Evolutionary conservation across 2,329 filamentous ascomycete genomes (phyloP), one percentile per base, ranked within the genome.

Genomic region (Botrytis medusae): DNA sequence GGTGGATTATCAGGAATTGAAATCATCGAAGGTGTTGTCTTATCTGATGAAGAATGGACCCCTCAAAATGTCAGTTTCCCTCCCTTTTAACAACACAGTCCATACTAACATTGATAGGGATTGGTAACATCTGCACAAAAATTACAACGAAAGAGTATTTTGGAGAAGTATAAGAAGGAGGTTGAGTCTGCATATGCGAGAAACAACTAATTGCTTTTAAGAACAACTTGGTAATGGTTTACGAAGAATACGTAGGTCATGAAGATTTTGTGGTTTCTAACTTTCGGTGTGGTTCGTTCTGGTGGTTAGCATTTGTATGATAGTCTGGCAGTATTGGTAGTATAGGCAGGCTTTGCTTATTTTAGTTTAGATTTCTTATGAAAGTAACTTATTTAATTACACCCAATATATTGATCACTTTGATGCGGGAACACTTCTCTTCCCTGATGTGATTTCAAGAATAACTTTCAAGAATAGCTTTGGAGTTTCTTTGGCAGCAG

Each of bases 1-100:
- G 90, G 89, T 44, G 91, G 92, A 32, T 85, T 97, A 65, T 84
- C 85, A 1, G 85, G 88, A 16, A 90, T 96, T 74, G 93, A 97
- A 85, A 90, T 91, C 75, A 86, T 97, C 59, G 87, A 90, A 44
- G 93, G 91, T 69, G 90, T 95, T 32, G 92, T 95, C 40, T 82
- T 97, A 73, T 90, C 91, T 0, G 92, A 95, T 76, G 93, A 95
- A 80, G 94, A 97, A 82, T 97, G 94, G 94, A 95, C 92, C 72
- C 92, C 94, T 71, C 87, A 90, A 74, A 96, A 91, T 81, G 93
- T 95, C 85, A 90, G 92, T 88, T 48, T 46, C 9, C 4, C 12
- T 16, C 29, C 60, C 61, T 18, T 20, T 18, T 44, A n/a, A 44
- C 25, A 64, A 46, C 82, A 82, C 79, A 79, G 83, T 81, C 69